Evolutionary conservation across 2,329 filamentous ascomycete genomes (phyloP).

Genomic region (Diaporthe sp.): DNA sequence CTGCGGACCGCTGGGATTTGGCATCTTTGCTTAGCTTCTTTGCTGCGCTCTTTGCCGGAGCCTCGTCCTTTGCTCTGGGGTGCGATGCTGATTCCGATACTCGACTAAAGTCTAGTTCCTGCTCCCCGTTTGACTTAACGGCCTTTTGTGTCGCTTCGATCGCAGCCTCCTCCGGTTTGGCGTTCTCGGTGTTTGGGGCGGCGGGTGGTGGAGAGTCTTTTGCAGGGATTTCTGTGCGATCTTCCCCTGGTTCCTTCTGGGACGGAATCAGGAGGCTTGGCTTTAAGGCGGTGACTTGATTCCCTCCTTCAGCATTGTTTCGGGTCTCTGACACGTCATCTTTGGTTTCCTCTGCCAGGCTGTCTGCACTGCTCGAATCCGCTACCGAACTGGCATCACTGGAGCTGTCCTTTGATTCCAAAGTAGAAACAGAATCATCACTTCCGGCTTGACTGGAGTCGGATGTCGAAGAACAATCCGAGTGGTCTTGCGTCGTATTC

Average conservation of each 20-base stretch:
- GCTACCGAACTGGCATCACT: neutral
- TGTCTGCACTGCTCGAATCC: neutral
- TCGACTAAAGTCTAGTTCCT: conserved; percentile 3
- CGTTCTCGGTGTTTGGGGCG: neutral
- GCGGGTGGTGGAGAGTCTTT: neutral
- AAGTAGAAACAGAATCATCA: neutral
- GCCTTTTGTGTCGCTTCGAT: neutral
- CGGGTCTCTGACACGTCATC: neutral
- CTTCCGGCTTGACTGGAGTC: neutral
- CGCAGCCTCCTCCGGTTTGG: neutral
- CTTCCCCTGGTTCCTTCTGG: neutral
- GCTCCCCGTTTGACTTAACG: neutral
- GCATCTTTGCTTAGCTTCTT: conserved; percentile 32
- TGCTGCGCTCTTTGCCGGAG: neutral
- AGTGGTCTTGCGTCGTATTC: neutral
- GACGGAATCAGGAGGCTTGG: neutral
- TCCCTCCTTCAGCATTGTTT: neutral
- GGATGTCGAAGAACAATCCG: conserved; percentile 9
- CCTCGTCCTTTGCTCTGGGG: neutral
- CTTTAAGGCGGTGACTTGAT: neutral
- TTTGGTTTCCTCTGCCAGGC: neutral
- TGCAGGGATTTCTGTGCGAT: neutral
- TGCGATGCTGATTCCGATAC: conserved; percentile 22
- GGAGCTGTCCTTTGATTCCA: neutral
- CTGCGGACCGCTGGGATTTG: conserved; percentile 17